Percentiles rank a stretch among this genome's conserved stretches.
Conservation (phyloP, 2,329 filamentous ascomycete genomes). For the Diplodia sapinea region DNA sequence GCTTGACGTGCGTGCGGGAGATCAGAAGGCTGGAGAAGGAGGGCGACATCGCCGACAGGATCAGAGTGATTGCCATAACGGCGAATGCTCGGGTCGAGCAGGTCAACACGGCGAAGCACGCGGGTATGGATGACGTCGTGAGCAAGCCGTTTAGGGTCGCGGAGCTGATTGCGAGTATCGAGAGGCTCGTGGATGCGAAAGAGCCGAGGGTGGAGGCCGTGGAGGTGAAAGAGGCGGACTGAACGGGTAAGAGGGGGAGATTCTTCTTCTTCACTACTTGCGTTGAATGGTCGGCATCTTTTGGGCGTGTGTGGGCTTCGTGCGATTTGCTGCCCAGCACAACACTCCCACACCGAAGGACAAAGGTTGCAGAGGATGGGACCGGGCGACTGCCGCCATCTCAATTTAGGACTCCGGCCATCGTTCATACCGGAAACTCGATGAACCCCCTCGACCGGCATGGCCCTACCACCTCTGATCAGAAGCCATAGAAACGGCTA, state of each 20-base stretch:
- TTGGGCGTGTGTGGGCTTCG: not conserved
- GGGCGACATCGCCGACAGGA: constrained; percentile 35
- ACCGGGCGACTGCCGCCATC: not conserved
- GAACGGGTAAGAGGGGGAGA: not conserved
- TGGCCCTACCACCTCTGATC: not conserved
- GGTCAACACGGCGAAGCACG: constrained; percentile 43
- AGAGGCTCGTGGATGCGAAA: constrained; percentile 16
- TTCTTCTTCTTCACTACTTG: not conserved
- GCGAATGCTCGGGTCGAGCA: constrained; percentile 48
- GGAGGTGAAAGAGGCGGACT: not conserved
- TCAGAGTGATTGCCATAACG: constrained; percentile 47
- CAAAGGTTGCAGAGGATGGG: not conserved
- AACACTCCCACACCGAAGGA: not conserved
- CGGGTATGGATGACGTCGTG: constrained; percentile 68
- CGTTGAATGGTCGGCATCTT: not conserved
- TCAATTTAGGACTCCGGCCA: not conserved
- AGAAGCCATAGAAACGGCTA: not conserved
- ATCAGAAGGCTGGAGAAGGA: constrained; percentile 43
- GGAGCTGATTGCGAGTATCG: constrained; percentile 38
- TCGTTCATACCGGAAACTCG: not conserved
- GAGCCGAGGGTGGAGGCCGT: not conserved
- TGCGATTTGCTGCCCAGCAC: not conserved
- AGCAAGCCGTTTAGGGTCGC: constrained; percentile 70
- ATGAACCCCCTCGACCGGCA: not conserved
- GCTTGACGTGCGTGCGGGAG: constrained; percentile 42